Evolutionary conservation across 2,329 filamentous ascomycete species (phyloP).

Genomic region (Emericellopsis cladophorae): DNA sequence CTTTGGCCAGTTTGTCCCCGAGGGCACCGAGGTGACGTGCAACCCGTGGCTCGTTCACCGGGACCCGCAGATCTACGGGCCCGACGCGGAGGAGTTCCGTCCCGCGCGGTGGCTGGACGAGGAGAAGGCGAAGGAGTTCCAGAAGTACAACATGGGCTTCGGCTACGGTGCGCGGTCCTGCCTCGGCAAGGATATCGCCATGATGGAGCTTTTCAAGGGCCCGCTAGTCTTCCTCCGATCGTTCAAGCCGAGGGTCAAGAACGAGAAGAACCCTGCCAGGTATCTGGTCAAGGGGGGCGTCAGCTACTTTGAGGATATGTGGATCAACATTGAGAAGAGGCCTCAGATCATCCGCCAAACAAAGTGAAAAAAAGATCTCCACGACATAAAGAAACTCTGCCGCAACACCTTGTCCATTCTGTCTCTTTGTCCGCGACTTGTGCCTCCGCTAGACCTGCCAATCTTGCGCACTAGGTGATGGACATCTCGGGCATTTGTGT

Average conservation of each 20-base stretch:
- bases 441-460: too few relatives aligned
- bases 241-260: slow-evolving; percentile 17
- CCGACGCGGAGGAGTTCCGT: slow-evolving; percentile 29
- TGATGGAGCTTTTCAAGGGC: slow-evolving; percentile 39
- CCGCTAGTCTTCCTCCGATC: slow-evolving; percentile 26
- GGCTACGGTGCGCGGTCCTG: slow-evolving; percentile 35
- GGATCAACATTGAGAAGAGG: slow-evolving; percentile 15
- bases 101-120: slow-evolving; percentile 35
- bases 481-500: too few relatives aligned
- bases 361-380: too few relatives aligned
- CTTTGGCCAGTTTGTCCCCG: slow-evolving; percentile 17
- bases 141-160: slow-evolving; percentile 35
- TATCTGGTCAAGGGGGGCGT: slow-evolving; percentile 28
- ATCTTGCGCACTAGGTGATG: too few relatives aligned
- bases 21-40: slow-evolving; percentile 27
- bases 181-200: slow-evolving; percentile 34
- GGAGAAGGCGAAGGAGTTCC: slow-evolving; percentile 24
- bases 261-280: slow-evolving; percentile 14
- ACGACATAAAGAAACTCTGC: too few relatives aligned
- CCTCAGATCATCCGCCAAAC: neutral
- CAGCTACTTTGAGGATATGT: slow-evolving; percentile 26
- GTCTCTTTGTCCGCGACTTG: too few relatives aligned
- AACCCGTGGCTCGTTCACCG: slow-evolving; percentile 34
- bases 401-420: too few relatives aligned
- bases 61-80: slow-evolving; percentile 23